Evolutionary conservation across 2,329 filamentous ascomycete species (phyloP).

Genomic region (Clathrospora elynae): DNA sequence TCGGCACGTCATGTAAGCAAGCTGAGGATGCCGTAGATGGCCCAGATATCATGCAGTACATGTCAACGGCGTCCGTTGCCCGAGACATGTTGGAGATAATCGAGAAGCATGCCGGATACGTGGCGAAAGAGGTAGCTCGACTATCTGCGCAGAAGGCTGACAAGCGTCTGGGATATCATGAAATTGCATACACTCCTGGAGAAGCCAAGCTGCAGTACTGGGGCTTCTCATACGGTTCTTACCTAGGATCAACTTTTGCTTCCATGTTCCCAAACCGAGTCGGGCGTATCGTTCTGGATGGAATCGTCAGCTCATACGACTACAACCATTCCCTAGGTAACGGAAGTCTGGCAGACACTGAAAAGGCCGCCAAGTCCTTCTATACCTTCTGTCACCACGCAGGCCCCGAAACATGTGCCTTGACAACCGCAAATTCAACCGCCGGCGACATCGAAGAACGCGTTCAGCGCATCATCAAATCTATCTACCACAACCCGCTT

Average conservation of each 20-base stretch:
- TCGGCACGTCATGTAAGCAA: constrained; percentile 37
- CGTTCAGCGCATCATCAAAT: constrained; percentile 40
- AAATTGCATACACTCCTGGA: constrained; percentile 12
- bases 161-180: neutral
- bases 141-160: constrained; percentile 2
- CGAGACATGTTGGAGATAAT: constrained; percentile 57
- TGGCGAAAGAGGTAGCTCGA: constrained; percentile 15
- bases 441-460: constrained; percentile 45
- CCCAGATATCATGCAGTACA: constrained; percentile 50
- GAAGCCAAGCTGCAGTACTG: constrained; percentile 49
- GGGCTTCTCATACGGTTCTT: constrained; percentile 57
- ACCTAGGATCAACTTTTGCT: constrained; percentile 47
- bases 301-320: constrained; percentile 50
- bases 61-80: constrained; percentile 55
- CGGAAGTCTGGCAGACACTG: constrained; percentile 52
- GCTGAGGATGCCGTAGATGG: constrained; percentile 32
- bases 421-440: constrained; percentile 44
- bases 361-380: constrained; percentile 52
- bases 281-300: constrained; percentile 50
- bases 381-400: constrained; percentile 53
- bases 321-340: constrained; percentile 47
- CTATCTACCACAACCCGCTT: constrained; percentile 50
- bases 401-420: constrained; percentile 49
- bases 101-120: constrained; percentile 51
- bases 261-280: constrained; percentile 49